Evolutionary conservation across 2,329 filamentous ascomycete species (phyloP).

Genomic region (Phyllosticta capitalensis): DNA sequence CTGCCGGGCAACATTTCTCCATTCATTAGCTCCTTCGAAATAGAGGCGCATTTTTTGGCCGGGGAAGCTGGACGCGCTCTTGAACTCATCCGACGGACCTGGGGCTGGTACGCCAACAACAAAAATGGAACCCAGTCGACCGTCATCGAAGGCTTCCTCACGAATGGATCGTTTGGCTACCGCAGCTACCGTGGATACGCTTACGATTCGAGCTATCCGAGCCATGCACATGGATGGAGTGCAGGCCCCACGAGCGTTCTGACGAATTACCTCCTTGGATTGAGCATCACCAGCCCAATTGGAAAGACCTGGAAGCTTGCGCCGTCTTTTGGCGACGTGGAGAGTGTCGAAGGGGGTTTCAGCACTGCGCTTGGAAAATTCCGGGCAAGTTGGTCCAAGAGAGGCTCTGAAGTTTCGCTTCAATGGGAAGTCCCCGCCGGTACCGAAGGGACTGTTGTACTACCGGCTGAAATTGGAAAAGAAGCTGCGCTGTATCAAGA

Average conservation of each 20-base stretch:
- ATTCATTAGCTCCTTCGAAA: slow-evolving; percentile 50
- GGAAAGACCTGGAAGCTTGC: slow-evolving; percentile 35
- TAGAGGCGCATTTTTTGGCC: slow-evolving; percentile 46
- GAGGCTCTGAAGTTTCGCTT: slow-evolving; percentile 13
- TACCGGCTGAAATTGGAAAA: not conserved
- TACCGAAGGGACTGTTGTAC: not conserved
- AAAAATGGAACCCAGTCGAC: slow-evolving; percentile 50
- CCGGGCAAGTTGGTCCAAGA: slow-evolving; percentile 23
- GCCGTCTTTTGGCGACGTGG: slow-evolving; percentile 37
- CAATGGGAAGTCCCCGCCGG: not conserved
- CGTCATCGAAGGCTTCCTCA: slow-evolving; percentile 49
- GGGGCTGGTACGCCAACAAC: slow-evolving; percentile 53
- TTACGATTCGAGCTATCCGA: slow-evolving; percentile 33
- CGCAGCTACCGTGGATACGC: slow-evolving; percentile 43
- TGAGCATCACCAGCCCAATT: slow-evolving; percentile 31
- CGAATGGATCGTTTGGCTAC: slow-evolving; percentile 50
- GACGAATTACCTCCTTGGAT: slow-evolving; percentile 36
- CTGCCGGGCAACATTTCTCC: slow-evolving; percentile 49
- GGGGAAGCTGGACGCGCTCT: slow-evolving; percentile 43
- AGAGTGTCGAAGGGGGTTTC: slow-evolving; percentile 37
- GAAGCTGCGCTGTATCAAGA: not conserved
- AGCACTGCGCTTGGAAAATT: slow-evolving; percentile 37
- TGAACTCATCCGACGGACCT: slow-evolving; percentile 45
- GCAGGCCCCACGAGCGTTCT: slow-evolving; percentile 22
- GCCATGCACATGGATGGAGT: slow-evolving; percentile 36